Evolutionary conservation across 441 rosid species (phyloP).

Genomic region (Omphalea diandra): DNA sequence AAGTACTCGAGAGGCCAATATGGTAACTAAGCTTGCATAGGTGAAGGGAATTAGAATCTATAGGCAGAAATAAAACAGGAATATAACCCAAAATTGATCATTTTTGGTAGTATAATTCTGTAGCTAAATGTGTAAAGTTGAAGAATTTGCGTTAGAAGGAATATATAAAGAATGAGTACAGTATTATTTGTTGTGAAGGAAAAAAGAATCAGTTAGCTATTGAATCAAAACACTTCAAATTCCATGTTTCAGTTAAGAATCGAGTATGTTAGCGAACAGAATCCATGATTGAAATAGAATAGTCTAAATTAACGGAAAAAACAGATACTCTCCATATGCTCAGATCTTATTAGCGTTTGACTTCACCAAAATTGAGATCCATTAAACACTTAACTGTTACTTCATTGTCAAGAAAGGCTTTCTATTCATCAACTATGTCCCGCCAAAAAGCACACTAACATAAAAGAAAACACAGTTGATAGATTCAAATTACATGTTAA

Average conservation of each 20-base stretch:
- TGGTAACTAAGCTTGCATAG: constrained; percentile 38
- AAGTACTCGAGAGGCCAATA: constrained; percentile 60
- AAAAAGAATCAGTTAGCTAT: constrained; percentile 42
- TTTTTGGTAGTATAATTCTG: constrained; percentile 27
- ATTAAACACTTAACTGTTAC: constrained; percentile 30
- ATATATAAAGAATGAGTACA: constrained; percentile 36
- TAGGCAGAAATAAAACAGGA: constrained; percentile 35
- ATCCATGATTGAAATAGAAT: constrained; percentile 30
- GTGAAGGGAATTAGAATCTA: constrained; percentile 25
- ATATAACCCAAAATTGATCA: constrained; percentile 23
- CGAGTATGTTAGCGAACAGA: constrained; percentile 35
- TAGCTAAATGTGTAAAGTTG: constrained; percentile 20
- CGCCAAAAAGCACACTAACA: constrained; percentile 36
- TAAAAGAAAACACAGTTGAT: too few species aligned
- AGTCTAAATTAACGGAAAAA: constrained; percentile 34
- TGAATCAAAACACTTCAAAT: constrained; percentile 33
- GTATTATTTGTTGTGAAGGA: constrained; percentile 27
- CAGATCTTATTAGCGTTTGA: constrained; percentile 38
- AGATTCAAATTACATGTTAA: constrained; percentile 42
- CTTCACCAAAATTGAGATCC: constrained; percentile 35
- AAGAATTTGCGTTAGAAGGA: constrained; percentile 36
- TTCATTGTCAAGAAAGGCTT: constrained; percentile 28
- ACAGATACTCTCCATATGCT: constrained; percentile 38
- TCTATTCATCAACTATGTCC: constrained; percentile 34
- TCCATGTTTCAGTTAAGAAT: constrained; percentile 21